Evolutionary conservation across 768 basidiomycete genomes (phyloP), one percentile per base, ranked within the genome.

Genomic region (Rhodotorula toruloides): DNA sequence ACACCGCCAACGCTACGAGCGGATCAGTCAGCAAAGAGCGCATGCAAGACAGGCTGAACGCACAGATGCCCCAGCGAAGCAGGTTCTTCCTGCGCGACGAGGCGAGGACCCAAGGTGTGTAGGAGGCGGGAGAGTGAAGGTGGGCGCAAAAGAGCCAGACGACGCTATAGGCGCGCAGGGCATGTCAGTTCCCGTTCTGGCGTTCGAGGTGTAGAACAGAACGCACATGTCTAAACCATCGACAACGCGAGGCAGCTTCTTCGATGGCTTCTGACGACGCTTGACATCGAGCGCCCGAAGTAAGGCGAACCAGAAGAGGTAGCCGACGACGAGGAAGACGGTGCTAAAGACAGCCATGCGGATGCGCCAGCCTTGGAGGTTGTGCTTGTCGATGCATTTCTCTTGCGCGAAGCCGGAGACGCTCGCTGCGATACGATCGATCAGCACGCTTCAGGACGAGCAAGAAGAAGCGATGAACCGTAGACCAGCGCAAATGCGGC

Each of bases 371-470:
- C 9, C 22, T 2, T 48, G 12, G 37, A 65, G 34, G 31, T 11
- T 34, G 58, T 40, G 55, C 39, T 48, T 21, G 1, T 59, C 57
- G 58, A 47, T 44, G 47, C 64, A 63, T 31, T 58, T 63, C 17
- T 13, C 22, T 43, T 63, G 62, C 4, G 40, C 17, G 25, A 42
- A 44, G 31, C 44, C 27, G 25, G 9, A 13, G 31, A 32, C 29
- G 56, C 5, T 13, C n/a, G n/a, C n/a, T n/a, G n/a, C n/a, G n/a
- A n/a, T n/a, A n/a, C n/a, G n/a, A n/a, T n/a, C n/a, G n/a, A n/a
- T n/a, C n/a, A n/a, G n/a, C n/a, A n/a, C n/a, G n/a, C n/a, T n/a
- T n/a, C n/a, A n/a, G n/a, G 54, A 6, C 12, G 13, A 25, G 10
- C 34, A 19, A 32, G 12, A 16, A 50, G 32, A 14, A 19, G 25